These are phyloP conservation scores for Backusella circina DNA, from an alignment of 192 early-diverging fungal species.

Conservation along the genomic window DNA sequence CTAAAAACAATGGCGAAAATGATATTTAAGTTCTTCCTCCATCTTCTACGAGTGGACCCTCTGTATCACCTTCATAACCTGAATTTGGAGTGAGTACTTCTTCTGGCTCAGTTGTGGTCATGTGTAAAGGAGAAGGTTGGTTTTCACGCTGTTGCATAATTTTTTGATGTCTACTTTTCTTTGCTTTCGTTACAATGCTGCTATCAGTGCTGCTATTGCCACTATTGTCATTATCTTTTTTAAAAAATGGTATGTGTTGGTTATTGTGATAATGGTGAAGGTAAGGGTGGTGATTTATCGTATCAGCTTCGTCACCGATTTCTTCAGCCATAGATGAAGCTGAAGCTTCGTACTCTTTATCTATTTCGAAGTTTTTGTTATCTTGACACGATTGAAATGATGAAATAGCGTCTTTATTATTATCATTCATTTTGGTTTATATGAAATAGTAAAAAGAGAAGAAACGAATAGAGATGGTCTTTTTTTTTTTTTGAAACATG, in stretches of 20 bases:
- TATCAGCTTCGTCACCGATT: neutral
- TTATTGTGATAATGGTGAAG: neutral
- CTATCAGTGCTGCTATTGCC: neutral
- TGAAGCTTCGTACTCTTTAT: neutral
- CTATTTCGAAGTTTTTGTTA: neutral
- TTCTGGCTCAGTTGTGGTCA: neutral
- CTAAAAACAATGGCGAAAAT: neutral
- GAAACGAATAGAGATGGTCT: neutral
- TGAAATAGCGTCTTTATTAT: neutral
- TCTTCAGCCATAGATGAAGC: neutral
- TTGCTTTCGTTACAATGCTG: neutral
- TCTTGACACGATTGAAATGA: neutral
- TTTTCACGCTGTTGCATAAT: neutral
- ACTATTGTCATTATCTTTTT: neutral
- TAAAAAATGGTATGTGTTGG: neutral
- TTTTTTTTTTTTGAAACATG: neutral
- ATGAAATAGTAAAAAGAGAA: neutral
- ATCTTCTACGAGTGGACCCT: neutral
- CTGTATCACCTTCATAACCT: conserved; percentile 4
- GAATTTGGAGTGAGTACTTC: neutral
- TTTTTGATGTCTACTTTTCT: neutral
- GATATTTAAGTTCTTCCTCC: neutral
- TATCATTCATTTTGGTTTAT: neutral
- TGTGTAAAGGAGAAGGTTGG: neutral
- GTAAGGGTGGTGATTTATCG: neutral